Conservation (phyloP, 495 filamentous ascomycete species). For the Cetradonia linearis region DNA sequence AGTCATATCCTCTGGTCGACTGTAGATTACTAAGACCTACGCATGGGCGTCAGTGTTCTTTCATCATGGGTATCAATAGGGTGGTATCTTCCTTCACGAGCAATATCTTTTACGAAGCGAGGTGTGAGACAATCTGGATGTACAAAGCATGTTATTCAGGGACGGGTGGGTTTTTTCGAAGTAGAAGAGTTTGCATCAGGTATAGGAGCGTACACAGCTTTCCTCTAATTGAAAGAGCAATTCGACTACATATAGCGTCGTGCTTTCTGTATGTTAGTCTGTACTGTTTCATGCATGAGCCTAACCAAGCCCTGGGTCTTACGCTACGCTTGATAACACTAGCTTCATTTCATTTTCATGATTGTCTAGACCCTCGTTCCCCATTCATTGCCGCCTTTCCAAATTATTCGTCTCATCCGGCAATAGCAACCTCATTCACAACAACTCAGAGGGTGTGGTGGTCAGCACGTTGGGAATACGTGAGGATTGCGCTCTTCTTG, state of each 20-base stretch:
- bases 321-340: too few species aligned
- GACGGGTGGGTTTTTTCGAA: too few species aligned
- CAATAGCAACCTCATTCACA: background rate
- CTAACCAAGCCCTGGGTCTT: background rate
- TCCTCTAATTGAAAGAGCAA: background rate
- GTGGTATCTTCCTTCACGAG: too few species aligned
- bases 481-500: too few species aligned
- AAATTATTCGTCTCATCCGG: background rate
- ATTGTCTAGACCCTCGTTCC: background rate
- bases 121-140: too few species aligned
- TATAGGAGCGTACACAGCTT: background rate
- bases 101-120: too few species aligned
- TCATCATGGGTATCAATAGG: too few species aligned
- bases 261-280: background rate
- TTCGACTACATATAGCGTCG: background rate
- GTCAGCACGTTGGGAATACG: background rate
- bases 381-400: background rate
- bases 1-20: too few species aligned
- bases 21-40: too few species aligned
- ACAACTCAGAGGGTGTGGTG: background rate
- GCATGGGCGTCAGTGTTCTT: too few species aligned
- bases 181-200: too few species aligned
- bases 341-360: background rate
- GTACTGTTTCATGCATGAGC: background rate
- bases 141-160: too few species aligned